phyloP scores from a whole-genome alignment of 176 grass and related monocot genomes.

The Stipa capillata region DNA sequence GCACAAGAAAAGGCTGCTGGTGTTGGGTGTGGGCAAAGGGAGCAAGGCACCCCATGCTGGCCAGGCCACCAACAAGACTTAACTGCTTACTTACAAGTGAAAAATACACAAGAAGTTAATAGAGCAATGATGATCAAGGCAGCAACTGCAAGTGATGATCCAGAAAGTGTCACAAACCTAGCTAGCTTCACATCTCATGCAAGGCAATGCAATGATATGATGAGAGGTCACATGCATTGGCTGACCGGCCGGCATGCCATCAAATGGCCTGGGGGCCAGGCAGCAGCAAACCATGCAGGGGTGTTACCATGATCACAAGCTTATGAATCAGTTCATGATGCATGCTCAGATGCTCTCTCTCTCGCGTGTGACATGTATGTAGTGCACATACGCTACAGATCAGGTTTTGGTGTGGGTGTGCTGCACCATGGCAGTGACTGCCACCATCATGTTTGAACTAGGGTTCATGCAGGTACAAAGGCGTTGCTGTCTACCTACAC shows the following conservation, averaged over 20 bases:
- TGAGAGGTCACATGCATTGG: constrained; percentile 16
- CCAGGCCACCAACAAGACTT: constrained; percentile 15
- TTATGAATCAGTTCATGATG: neutral
- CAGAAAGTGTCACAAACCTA: neutral
- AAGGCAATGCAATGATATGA: neutral
- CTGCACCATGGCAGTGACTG: neutral
- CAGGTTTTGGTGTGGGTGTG: neutral
- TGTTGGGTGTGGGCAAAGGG: constrained; percentile 21
- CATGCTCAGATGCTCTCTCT: no score
- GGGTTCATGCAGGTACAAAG: neutral
- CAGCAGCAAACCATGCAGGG: neutral
- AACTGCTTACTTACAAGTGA: constrained; percentile 30
- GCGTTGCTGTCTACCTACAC: neutral
- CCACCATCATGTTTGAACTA: constrained; percentile 15
- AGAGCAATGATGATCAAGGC: neutral
- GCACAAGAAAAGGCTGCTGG: neutral
- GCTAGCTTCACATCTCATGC: constrained; percentile 8
- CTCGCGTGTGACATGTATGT: neutral
- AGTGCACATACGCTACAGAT: neutral
- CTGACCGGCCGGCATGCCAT: neutral
- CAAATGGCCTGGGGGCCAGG: neutral
- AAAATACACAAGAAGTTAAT: neutral
- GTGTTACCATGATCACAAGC: neutral
- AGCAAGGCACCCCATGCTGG: constrained; percentile 16
- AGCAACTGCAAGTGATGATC: neutral